Evolutionary conservation across 768 basidiomycete genomes (phyloP).

Genomic region (Hericium coralloides): DNA sequence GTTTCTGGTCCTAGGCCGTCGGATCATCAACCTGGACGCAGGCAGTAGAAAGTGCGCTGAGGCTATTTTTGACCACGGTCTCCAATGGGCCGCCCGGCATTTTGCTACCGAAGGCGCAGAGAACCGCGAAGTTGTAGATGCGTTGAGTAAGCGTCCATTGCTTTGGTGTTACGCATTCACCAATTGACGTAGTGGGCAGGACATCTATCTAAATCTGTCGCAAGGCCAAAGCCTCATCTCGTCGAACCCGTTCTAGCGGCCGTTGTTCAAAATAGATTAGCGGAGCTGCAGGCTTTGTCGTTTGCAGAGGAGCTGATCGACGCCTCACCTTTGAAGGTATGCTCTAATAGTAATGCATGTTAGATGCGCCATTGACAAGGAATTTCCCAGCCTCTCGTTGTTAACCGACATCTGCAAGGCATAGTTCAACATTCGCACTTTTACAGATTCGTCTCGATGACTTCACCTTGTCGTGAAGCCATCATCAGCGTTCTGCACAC

Average conservation of each 20-base stretch:
- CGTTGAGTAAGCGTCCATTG: constrained; percentile 1
- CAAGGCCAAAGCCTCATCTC: constrained; percentile 34
- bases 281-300: constrained; percentile 21
- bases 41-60: background rate
- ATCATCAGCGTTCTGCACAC: constrained; percentile 49
- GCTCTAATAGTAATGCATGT: constrained; percentile 6
- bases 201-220: constrained; percentile 17
- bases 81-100: constrained; percentile 14
- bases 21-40: background rate
- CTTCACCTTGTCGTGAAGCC: constrained; percentile 30
- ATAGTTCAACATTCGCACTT: constrained; percentile 66
- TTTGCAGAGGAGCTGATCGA: constrained; percentile 22
- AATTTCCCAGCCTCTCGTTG: constrained; percentile 45
- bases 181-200: background rate
- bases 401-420: constrained; percentile 70
- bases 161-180: background rate
- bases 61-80: constrained; percentile 9
- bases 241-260: constrained; percentile 66
- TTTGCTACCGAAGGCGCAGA: constrained; percentile 3
- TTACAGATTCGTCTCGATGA: constrained; percentile 31
- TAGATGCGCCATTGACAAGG: background rate
- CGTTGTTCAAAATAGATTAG: constrained; percentile 52
- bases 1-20: background rate
- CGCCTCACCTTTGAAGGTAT: constrained; percentile 48
- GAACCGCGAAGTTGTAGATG: background rate